Percentiles rank a stretch among this genome's conserved stretches.
Evolutionary conservation across 257 asterid genomes (phyloP).

Genomic region (Linderniella brevidens): DNA sequence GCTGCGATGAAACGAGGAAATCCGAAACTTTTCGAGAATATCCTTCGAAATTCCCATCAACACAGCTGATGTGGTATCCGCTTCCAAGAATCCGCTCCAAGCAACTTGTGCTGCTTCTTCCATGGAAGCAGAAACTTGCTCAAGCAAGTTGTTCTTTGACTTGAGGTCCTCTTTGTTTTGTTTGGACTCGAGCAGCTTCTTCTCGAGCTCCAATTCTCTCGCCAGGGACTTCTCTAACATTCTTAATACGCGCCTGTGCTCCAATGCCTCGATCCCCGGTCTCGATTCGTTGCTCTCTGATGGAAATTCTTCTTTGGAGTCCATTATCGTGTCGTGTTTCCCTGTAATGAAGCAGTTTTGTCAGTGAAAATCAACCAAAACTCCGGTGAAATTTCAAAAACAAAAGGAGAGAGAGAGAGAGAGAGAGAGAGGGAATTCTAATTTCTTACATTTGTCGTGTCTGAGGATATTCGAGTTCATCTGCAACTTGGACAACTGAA

Average conservation of each 20-base stretch:
- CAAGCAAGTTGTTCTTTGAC: conserved; percentile 38
- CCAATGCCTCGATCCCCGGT: conserved; percentile 28
- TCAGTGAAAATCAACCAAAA: background rate
- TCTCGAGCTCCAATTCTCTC: conserved; percentile 68
- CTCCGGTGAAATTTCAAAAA: background rate
- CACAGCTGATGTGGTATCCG: conserved; percentile 60
- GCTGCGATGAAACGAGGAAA: conserved; percentile 13
- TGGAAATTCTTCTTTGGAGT: conserved; percentile 20
- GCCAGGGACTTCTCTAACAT: conserved; percentile 49
- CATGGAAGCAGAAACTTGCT: conserved; percentile 63
- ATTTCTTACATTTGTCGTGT: conserved; percentile 58
- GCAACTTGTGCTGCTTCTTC: conserved; percentile 89
- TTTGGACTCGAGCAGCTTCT: conserved; percentile 36
- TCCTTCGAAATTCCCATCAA: conserved; percentile 74
- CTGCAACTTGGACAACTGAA: conserved; percentile 70
- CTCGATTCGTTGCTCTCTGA: conserved; percentile 20
- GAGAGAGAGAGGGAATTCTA: too few species aligned
- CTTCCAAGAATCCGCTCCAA: conserved; percentile 78
- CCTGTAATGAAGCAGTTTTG: conserved; percentile 18
- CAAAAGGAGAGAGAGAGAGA: background rate
- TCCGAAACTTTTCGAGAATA: conserved; percentile 33
- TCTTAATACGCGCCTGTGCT: conserved; percentile 37
- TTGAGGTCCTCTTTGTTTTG: conserved; percentile 74
- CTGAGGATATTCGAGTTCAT: conserved; percentile 45
- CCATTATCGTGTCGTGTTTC: conserved; percentile 24